A percentile compares a stretch with the other conserved stretches of the same genome.
phyloP scores from a whole-genome alignment of 1,284 basidiomycete species.

The Tilletia setariae region DNA sequence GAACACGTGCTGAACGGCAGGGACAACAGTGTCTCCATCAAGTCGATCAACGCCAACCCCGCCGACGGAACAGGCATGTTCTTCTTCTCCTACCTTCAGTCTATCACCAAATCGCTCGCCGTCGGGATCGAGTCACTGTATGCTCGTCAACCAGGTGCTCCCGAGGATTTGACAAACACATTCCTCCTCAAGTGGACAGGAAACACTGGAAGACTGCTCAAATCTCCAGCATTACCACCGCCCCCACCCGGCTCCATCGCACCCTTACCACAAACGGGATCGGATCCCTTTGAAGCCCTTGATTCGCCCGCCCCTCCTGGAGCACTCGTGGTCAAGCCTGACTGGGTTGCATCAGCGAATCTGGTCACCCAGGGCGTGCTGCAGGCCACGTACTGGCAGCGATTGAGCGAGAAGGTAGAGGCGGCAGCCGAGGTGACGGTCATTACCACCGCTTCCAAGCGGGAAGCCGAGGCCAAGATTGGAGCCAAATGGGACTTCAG shows the following conservation, averaged over 20 bases:
- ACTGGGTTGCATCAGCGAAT: slow-evolving; percentile 79
- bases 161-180: slow-evolving; percentile 69
- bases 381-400: slow-evolving; percentile 94
- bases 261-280: slow-evolving; percentile 22
- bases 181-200: slow-evolving; percentile 73
- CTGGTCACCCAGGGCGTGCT: slow-evolving; percentile 76
- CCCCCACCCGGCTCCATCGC: slow-evolving; percentile 22
- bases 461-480: slow-evolving; percentile 86
- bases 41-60: slow-evolving; percentile 88
- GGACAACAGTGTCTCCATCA: slow-evolving; percentile 83
- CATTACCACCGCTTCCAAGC: slow-evolving; percentile 62
- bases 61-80: slow-evolving; percentile 86
- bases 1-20: slow-evolving; percentile 91
- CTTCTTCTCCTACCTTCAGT: slow-evolving; percentile 89
- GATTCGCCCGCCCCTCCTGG: slow-evolving; percentile 56
- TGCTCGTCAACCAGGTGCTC: slow-evolving; percentile 65
- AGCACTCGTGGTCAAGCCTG: slow-evolving; percentile 27
- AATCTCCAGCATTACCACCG: no score
- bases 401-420: slow-evolving; percentile 92
- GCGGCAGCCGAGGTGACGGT: slow-evolving; percentile 92
- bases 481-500: slow-evolving; percentile 96
- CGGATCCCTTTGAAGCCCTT: slow-evolving; percentile 57
- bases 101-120: slow-evolving; percentile 85
- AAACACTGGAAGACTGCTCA: neutral
- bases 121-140: slow-evolving; percentile 85